A percentile compares a stretch with the other conserved stretches of the same genome.
phyloP scores from a whole-genome alignment of 2,329 filamentous ascomycete genomes.

The Clonostachys solani region DNA sequence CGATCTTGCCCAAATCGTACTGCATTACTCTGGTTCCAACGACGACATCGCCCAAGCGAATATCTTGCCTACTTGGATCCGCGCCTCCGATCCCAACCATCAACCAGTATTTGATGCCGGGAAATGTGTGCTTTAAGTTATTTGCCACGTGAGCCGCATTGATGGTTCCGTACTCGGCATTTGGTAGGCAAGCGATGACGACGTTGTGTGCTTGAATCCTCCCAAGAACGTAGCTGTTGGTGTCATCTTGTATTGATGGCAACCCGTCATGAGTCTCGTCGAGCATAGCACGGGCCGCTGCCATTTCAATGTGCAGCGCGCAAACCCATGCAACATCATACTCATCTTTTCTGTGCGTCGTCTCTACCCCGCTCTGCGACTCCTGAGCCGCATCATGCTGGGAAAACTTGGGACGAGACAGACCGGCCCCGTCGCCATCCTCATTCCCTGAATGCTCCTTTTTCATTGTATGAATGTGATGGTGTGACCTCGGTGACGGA shows the following conservation, averaged over 20 bases:
- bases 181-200: constrained; percentile 8
- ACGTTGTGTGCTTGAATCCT: constrained; percentile 8
- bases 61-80: constrained; percentile 7
- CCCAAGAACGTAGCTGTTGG: constrained; percentile 8
- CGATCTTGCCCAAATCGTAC: constrained; percentile 11
- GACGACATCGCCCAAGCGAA: constrained; percentile 13
- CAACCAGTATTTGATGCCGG: constrained; percentile 3
- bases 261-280: constrained; percentile 7
- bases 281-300: constrained; percentile 9
- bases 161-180: constrained; percentile 8
- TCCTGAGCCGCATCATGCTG: no score
- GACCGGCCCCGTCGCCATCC: no score
- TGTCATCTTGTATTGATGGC: not conserved
- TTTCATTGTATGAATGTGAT: no score
- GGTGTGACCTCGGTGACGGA: no score
- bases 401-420: no score
- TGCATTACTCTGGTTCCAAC: constrained; percentile 13
- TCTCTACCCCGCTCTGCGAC: constrained; percentile 49
- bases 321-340: constrained; percentile 13
- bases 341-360: constrained; percentile 17
- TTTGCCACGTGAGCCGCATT: constrained; percentile 8
- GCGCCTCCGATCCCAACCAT: constrained; percentile 21
- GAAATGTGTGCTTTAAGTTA: constrained; percentile 7
- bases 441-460: no score
- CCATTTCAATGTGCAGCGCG: constrained; percentile 8